Conservation (phyloP, 371 early-diverging fungal species). For the Fennellomyces sp. region DNA sequence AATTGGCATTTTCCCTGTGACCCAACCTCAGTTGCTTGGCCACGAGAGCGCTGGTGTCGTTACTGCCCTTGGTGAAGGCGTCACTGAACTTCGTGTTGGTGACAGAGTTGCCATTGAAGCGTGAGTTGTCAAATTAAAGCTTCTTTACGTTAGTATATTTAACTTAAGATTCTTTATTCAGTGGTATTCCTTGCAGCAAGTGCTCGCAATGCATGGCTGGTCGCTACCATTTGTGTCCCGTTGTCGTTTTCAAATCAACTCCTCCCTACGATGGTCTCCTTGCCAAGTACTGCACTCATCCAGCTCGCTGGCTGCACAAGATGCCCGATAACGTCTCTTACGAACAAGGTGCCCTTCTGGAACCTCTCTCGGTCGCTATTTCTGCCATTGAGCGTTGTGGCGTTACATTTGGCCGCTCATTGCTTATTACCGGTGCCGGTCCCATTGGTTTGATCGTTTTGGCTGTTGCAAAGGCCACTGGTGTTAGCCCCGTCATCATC, state of each 20-base stretch:
- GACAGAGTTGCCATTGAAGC: constrained; percentile 41
- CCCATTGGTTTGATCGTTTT: constrained; percentile 47
- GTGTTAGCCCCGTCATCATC: constrained; percentile 40
- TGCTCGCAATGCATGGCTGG: constrained; percentile 52
- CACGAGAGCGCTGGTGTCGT: constrained; percentile 54
- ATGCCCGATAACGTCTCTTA: constrained; percentile 40
- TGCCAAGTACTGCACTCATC: constrained; percentile 48
- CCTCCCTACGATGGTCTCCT: constrained; percentile 44
- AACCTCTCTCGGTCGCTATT: constrained; percentile 50
- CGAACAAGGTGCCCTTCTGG: constrained; percentile 50
- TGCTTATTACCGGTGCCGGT: constrained; percentile 45
- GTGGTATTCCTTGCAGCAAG: constrained; percentile 49
- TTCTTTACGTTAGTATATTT: neutral
- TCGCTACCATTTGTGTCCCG: constrained; percentile 44
- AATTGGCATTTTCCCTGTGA: constrained; percentile 49
- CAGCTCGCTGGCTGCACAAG: constrained; percentile 50
- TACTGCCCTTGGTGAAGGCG: constrained; percentile 41
- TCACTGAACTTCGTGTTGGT: constrained; percentile 26
- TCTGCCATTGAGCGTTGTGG: constrained; percentile 42
- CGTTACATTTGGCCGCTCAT: constrained; percentile 41
- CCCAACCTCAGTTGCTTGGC: constrained; percentile 40
- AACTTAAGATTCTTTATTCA: constrained; percentile 5
- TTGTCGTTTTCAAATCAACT: constrained; percentile 9
- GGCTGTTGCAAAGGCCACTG: constrained; percentile 45
- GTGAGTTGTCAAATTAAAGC: constrained; percentile 23